Evolutionary conservation across 2,329 filamentous ascomycete genomes (phyloP).

Genomic region (Pseudocercospora macadamiae): DNA sequence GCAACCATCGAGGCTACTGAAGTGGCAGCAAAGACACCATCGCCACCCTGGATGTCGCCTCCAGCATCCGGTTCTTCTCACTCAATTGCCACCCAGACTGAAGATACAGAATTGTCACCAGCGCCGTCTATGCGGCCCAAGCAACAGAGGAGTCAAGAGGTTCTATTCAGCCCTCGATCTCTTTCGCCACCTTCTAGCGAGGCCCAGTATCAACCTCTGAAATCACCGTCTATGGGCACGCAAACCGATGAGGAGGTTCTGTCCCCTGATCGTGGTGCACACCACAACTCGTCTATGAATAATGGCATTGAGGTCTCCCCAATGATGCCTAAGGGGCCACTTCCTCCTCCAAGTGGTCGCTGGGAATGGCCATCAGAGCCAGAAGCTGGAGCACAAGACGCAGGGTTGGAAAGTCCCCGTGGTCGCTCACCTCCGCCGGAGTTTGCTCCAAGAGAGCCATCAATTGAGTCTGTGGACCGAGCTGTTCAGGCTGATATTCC

Average conservation of each 20-base stretch:
- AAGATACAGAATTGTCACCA: slow-evolving; percentile 14
- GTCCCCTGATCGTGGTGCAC: slow-evolving; percentile 8
- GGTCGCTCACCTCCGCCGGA: slow-evolving; percentile 1
- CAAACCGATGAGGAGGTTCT: slow-evolving; percentile 14
- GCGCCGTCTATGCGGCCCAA: slow-evolving; percentile 6
- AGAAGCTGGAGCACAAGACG: not conserved
- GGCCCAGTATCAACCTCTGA: not conserved
- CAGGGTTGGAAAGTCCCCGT: not conserved
- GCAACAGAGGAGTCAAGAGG: slow-evolving; percentile 13
- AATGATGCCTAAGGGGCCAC: slow-evolving; percentile 4
- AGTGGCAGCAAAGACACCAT: slow-evolving; percentile 18
- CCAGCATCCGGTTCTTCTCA: slow-evolving; percentile 15
- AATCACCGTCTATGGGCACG: slow-evolving; percentile 16
- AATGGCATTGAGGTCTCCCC: slow-evolving; percentile 9
- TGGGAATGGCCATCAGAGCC: slow-evolving; percentile 13
- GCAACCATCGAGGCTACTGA: slow-evolving; percentile 19
- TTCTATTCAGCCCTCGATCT: slow-evolving; percentile 16
- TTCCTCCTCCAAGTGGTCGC: not conserved
- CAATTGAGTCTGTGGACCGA: not conserved
- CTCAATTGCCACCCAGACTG: slow-evolving; percentile 19
- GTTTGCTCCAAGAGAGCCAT: not conserved
- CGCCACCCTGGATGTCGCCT: slow-evolving; percentile 7
- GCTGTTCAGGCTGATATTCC: not conserved
- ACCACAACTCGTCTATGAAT: slow-evolving; percentile 11
- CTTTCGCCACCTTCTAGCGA: slow-evolving; percentile 3